Percentiles rank a stretch among this genome's conserved stretches.
Evolutionary conservation across 1,139 yeast species (phyloP).

Genomic region (Taphrina populina): DNA sequence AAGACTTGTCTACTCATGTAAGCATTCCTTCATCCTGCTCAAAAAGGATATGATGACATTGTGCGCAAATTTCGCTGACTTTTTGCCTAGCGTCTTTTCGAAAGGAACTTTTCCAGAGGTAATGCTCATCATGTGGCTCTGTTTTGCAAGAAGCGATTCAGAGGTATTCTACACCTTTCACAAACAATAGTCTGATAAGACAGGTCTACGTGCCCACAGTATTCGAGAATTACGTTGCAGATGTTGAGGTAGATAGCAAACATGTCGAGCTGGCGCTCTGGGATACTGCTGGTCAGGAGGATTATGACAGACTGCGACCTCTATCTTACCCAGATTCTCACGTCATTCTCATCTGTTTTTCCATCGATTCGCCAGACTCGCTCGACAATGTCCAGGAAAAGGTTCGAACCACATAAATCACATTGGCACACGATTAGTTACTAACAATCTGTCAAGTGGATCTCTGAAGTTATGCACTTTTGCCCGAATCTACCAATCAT

Average conservation of each 20-base stretch:
- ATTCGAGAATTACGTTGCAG: slow-evolving; percentile 68
- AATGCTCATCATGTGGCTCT: background rate
- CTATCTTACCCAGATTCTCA: slow-evolving; percentile 91
- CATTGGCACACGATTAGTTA: background rate
- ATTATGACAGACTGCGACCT: slow-evolving; percentile 87
- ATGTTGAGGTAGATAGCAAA: slow-evolving; percentile 78
- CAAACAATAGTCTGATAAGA: background rate
- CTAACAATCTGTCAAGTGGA: slow-evolving; percentile 50
- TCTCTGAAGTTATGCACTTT: slow-evolving; percentile 72
- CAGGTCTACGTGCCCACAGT: slow-evolving; percentile 37
- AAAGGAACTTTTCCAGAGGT: slow-evolving; percentile 42
- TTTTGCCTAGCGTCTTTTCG: slow-evolving; percentile 84
- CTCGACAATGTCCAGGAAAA: slow-evolving; percentile 55
- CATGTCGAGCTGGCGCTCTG: slow-evolving; percentile 74
- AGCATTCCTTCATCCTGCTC: background rate
- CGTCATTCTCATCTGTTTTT: slow-evolving; percentile 81
- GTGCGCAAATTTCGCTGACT: slow-evolving; percentile 47
- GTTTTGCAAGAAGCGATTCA: background rate
- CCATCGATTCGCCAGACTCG: slow-evolving; percentile 78
- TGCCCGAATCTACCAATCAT: slow-evolving; percentile 78
- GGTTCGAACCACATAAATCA: background rate
- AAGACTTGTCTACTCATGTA: slow-evolving; percentile 72
- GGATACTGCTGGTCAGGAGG: slow-evolving; percentile 98
- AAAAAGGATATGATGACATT: background rate
- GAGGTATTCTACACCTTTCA: no score